Conservation (phyloP, 306 rosid species). For the Gleditsia sinensis region DNA sequence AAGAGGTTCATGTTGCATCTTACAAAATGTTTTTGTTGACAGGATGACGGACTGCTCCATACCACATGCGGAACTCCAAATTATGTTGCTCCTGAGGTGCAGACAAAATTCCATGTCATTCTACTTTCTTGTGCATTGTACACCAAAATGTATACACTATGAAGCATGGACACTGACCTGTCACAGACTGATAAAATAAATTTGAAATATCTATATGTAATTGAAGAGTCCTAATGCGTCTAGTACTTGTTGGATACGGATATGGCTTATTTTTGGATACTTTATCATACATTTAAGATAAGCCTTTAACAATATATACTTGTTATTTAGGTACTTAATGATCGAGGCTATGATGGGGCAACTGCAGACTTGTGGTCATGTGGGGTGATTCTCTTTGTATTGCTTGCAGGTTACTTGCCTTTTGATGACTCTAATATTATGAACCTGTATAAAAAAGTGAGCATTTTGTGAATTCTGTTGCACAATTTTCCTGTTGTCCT, state of each 20-base stretch:
- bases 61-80: constrained; percentile 99
- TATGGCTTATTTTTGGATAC: no score
- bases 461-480: constrained; percentile 36
- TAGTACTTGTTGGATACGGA: no score
- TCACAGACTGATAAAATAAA: no score
- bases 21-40: constrained; percentile 34
- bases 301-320: constrained; percentile 31
- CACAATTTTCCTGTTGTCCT: constrained; percentile 21
- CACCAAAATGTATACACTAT: no score
- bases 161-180: no score
- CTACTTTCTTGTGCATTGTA: constrained; percentile 17
- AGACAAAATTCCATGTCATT: constrained; percentile 15
- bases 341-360: constrained; percentile 94
- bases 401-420: constrained; percentile 99
- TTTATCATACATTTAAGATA: constrained; percentile 5
- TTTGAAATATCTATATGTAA: no score
- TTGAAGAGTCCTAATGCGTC: no score
- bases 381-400: constrained; percentile 97
- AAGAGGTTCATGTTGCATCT: constrained; percentile 27
- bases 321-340: constrained; percentile 76
- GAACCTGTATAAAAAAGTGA: constrained; percentile 85
- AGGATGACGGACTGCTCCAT: constrained; percentile 98
- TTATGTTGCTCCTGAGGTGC: constrained; percentile 99
- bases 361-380: constrained; percentile 99
- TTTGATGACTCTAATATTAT: constrained; percentile 91